Conservation (phyloP, 257 asterid genomes). For the Orobanche coerulescens region DNA sequence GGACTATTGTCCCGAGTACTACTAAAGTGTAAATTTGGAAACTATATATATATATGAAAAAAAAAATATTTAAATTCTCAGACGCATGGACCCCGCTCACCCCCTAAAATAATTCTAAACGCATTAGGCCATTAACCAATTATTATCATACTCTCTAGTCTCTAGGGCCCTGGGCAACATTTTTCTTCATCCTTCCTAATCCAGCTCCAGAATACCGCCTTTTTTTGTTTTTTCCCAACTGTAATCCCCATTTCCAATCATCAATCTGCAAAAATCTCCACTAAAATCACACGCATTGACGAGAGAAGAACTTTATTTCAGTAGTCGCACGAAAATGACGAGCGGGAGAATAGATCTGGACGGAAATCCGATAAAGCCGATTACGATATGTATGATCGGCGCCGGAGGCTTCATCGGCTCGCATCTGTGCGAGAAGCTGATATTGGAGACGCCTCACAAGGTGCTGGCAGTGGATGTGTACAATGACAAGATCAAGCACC, state of each 20-base stretch:
- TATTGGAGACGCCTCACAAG: conserved; percentile 75
- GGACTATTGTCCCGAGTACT: too few species aligned
- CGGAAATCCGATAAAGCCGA: conserved; percentile 62
- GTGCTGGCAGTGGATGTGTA: conserved; percentile 83
- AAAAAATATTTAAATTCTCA: too few species aligned
- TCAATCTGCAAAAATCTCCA: conserved; percentile 4
- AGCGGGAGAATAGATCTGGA: conserved; percentile 81
- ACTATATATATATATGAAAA: too few species aligned
- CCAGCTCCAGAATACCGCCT: too few species aligned
- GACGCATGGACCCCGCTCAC: too few species aligned
- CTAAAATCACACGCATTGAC: conserved; percentile 4
- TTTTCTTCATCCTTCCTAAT: too few species aligned
- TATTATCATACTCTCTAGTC: too few species aligned
- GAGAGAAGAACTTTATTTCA: background rate
- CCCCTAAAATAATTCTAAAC: too few species aligned
- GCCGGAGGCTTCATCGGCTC: conserved; percentile 99
- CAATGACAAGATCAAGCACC: conserved; percentile 79
- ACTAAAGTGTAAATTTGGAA: too few species aligned
- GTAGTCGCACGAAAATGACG: conserved; percentile 38
- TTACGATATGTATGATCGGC: conserved; percentile 89
- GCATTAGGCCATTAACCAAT: too few species aligned
- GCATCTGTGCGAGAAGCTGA: conserved; percentile 82
- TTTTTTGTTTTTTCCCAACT: background rate
- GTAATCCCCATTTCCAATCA: background rate
- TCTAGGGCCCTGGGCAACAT: background rate